Evolutionary conservation across 108 stramenopile species (phyloP).

Genomic region (Aurantiochytrium sp.): DNA sequence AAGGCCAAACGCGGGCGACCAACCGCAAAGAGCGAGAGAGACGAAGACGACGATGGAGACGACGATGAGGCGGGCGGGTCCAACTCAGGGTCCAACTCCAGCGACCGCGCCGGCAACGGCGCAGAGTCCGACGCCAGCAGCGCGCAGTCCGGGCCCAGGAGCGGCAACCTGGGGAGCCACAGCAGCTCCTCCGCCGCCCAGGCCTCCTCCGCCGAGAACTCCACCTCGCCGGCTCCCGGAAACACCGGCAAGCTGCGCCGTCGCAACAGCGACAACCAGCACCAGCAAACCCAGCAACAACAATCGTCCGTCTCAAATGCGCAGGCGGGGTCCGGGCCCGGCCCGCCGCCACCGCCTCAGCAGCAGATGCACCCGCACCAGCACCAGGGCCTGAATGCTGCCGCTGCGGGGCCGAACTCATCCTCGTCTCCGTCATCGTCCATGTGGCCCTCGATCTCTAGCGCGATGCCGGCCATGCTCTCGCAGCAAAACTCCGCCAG

Average conservation of each 20-base stretch:
- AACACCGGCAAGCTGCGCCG: too few species aligned
- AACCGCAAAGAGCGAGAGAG: not conserved
- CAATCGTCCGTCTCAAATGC: too few species aligned
- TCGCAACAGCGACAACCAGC: too few species aligned
- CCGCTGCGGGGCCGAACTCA: too few species aligned
- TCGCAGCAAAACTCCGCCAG: not conserved
- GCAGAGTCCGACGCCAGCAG: slow-evolving; percentile 48
- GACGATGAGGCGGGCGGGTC: not conserved
- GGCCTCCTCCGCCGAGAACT: not conserved
- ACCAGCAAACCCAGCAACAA: not conserved
- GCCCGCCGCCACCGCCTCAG: too few species aligned
- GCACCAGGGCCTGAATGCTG: not conserved
- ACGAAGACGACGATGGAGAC: not conserved
- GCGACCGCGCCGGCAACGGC: slow-evolving; percentile 42
- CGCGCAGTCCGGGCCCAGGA: not conserved
- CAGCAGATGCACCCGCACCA: not conserved
- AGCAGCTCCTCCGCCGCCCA: not conserved
- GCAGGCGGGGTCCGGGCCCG: too few species aligned
- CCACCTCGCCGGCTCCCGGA: too few species aligned
- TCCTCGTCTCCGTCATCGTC: too few species aligned
- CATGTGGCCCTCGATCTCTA: not conserved
- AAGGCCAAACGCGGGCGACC: not conserved
- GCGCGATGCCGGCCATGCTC: not conserved
- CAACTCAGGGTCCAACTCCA: slow-evolving; percentile 40
- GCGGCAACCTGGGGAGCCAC: not conserved